Percentiles rank a stretch among this genome's conserved stretches.
These are phyloP conservation scores for Salix koriyanagi DNA, from an alignment of 345 rosid species.

Conservation along the genomic window DNA sequence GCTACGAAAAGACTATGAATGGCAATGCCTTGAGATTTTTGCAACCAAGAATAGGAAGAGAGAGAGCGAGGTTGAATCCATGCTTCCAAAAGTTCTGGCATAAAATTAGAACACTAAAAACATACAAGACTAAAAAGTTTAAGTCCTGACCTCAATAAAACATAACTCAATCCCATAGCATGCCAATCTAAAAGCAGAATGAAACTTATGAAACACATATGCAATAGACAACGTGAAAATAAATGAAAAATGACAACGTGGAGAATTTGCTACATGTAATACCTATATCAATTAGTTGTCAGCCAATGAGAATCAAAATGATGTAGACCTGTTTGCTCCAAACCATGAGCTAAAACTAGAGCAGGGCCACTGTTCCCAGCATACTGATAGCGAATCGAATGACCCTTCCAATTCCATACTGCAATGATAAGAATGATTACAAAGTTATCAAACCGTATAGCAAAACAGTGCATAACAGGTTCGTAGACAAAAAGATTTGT, in stretches of 20 bases:
- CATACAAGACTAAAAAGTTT: no score
- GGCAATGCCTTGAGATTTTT: no score
- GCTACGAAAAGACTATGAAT: no score
- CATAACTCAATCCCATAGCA: not conserved
- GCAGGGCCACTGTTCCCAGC: slow-evolving; percentile 78
- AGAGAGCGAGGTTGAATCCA: no score
- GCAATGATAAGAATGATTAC: slow-evolving; percentile 6
- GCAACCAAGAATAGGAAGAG: no score
- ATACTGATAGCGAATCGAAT: slow-evolving; percentile 72
- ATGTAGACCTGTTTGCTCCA: slow-evolving; percentile 92
- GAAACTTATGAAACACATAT: not conserved
- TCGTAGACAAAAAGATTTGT: not conserved
- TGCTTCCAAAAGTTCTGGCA: no score
- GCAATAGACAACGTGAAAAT: not conserved
- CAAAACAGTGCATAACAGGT: not conserved
- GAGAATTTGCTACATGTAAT: slow-evolving; percentile 27
- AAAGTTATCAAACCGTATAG: not conserved
- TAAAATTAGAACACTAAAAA: not conserved
- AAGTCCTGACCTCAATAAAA: not conserved
- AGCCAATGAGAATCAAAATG: slow-evolving; percentile 53
- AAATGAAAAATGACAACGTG: slow-evolving; percentile 3
- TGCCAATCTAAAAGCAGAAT: not conserved
- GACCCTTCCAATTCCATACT: slow-evolving; percentile 91
- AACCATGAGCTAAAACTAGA: slow-evolving; percentile 77
- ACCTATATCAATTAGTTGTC: slow-evolving; percentile 51